Base-by-base conservation (phyloP, 306 rosid species). In the Amphicarpaea edgeworthii region DNA sequence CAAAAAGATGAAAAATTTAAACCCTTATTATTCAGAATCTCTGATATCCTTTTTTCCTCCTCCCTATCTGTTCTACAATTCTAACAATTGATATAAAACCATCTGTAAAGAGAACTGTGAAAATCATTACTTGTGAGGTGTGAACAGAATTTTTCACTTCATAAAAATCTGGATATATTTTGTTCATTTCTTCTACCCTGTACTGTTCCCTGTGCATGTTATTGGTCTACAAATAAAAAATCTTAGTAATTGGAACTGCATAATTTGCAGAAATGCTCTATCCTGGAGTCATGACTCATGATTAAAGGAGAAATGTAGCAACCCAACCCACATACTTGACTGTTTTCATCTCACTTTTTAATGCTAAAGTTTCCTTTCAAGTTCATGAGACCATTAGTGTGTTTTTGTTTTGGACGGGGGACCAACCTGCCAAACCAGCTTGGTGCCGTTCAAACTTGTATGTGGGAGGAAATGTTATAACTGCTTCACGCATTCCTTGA, bases 401-500 rank as follows among this genome's bases (percentile, higher is more conserved):
- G 60, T 47, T 43, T 19, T 12, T 3, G 24, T 3, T 12, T 57
- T 21, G 30, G 20, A 54, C 0, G 17, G 15, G 41, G 23, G 76
- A 51, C 23, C 68, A 77, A 95, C 98, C 98, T 87, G 97, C 90
- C 81, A 95, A 89, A 75, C 98, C 98, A 86, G 84, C 88, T 90
- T 90, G 98, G 75, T 92, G 96, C 26, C 87, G 84, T 86, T 95
- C 98, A 81, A 95, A 95, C 87, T 95, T 95, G 88, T 95, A 95
- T 6, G 97, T 95, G 67, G 98, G 97, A 80, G 98, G 97, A 85
- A 95, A 95, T 8, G 81, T 87, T 84, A 95, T 84, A 41, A 71
- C 63, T 77, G 97, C 97, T 84, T 95, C 98, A 24, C 98, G 96
- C 98, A 95, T 90, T 77, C 98, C 98, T 91, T 95, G 97, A 88